Evolutionary conservation across 192 early-diverging fungal genomes (phyloP).

Genomic region (Geranomyces variabilis): DNA sequence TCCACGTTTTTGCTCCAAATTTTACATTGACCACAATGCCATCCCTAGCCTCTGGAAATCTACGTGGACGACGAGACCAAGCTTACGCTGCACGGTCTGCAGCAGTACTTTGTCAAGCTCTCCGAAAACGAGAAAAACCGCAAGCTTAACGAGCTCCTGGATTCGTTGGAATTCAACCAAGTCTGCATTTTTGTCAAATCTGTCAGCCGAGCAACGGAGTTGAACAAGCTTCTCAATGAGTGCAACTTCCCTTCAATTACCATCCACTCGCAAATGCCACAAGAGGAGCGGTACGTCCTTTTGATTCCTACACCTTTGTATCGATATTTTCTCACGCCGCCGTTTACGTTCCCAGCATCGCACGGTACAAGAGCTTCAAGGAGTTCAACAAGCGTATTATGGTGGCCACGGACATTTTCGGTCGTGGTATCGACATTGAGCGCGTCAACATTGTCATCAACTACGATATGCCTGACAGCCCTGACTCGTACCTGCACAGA

Average conservation of each 20-base stretch:
- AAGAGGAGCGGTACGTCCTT: slow-evolving; percentile 76
- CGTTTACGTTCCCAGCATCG: slow-evolving; percentile 65
- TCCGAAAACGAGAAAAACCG: slow-evolving; percentile 88
- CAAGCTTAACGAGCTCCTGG: slow-evolving; percentile 89
- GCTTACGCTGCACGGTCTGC: slow-evolving; percentile 94
- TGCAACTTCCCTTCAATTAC: slow-evolving; percentile 93
- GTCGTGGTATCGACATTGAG: slow-evolving; percentile 97
- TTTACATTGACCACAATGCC: background rate
- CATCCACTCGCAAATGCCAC: slow-evolving; percentile 89
- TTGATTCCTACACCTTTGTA: background rate
- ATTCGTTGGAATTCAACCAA: slow-evolving; percentile 97
- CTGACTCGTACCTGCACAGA: slow-evolving; percentile 92
- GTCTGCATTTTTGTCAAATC: slow-evolving; percentile 96
- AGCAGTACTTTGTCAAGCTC: slow-evolving; percentile 92
- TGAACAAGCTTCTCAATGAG: slow-evolving; percentile 84
- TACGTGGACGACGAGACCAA: slow-evolving; percentile 98
- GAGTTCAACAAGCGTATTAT: slow-evolving; percentile 91
- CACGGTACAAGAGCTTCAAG: slow-evolving; percentile 93
- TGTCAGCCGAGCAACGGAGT: slow-evolving; percentile 79
- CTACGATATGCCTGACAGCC: slow-evolving; percentile 92
- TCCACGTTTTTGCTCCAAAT: too few species aligned
- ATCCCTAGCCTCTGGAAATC: slow-evolving; percentile 83
- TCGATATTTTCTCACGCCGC: background rate
- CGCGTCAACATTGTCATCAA: slow-evolving; percentile 99
- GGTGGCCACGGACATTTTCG: slow-evolving; percentile 97